These are phyloP conservation scores for Cercospora sp. DNA, from an alignment of 2,329 filamentous ascomycete species.

Conservation along the genomic window DNA sequence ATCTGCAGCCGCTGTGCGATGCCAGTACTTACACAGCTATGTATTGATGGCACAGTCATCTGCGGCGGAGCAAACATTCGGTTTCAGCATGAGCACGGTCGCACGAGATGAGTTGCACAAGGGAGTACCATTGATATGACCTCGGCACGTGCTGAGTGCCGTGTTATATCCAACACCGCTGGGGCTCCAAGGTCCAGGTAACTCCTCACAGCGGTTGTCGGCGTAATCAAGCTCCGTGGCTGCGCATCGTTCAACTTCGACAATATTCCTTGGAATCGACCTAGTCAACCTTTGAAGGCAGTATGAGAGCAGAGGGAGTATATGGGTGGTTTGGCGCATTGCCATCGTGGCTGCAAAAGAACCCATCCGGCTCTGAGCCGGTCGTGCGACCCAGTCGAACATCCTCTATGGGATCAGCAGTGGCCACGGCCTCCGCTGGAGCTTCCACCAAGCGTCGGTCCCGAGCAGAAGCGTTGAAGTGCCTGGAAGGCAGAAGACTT, in stretches of 20 bases:
- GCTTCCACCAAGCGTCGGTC: slow-evolving; percentile 8
- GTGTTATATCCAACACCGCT: neutral
- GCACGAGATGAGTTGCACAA: neutral
- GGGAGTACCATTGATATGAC: neutral
- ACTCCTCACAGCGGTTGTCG: neutral
- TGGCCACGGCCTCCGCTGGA: slow-evolving; percentile 1
- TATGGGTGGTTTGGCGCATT: slow-evolving; percentile 9
- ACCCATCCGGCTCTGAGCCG: neutral
- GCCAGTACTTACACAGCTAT: neutral
- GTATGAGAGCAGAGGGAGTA: neutral
- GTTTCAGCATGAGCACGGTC: neutral
- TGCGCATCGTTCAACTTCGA: neutral
- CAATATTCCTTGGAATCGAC: neutral
- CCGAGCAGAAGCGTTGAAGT: slow-evolving; percentile 11
- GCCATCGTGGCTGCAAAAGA: slow-evolving; percentile 10
- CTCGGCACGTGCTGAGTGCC: neutral
- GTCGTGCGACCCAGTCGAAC: neutral
- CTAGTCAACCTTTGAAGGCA: neutral
- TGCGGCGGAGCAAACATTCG: neutral
- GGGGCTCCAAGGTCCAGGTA: neutral
- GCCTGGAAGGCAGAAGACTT: slow-evolving; percentile 9
- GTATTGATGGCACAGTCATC: neutral
- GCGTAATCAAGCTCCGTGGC: neutral
- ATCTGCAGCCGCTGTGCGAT: neutral
- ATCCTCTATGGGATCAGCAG: slow-evolving; percentile 4